A percentile compares a stretch with the other conserved stretches of the same genome.
phyloP scores from a whole-genome alignment of 129 eudicot species.

The Kitagawia praeruptora region DNA sequence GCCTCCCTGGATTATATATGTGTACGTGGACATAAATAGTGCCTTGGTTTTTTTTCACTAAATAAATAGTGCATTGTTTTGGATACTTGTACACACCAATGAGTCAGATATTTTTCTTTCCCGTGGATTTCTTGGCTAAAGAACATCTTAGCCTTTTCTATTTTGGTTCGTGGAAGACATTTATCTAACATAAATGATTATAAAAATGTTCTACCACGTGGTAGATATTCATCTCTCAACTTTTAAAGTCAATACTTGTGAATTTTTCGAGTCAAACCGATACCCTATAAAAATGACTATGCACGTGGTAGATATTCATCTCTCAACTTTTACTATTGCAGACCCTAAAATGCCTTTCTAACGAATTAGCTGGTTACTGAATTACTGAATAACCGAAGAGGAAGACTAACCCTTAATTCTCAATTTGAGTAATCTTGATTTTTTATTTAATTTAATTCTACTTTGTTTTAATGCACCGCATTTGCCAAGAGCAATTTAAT shows the following conservation, averaged over 20 bases:
- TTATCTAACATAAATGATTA: too few species aligned
- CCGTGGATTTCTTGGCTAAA: not conserved
- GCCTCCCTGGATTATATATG: not conserved
- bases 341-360: not conserved
- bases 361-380: not conserved
- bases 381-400: not conserved
- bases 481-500: not conserved
- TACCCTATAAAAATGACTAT: not conserved
- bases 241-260: too few species aligned
- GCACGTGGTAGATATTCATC: not conserved
- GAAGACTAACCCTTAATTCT: not conserved
- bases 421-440: not conserved
- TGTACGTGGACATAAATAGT: too few species aligned
- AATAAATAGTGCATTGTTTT: not conserved
- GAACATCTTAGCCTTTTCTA: not conserved
- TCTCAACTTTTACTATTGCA: not conserved
- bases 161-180: not conserved
- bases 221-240: too few species aligned
- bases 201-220: too few species aligned
- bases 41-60: too few species aligned
- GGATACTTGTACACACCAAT: not conserved
- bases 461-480: not conserved
- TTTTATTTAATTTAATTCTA: not conserved
- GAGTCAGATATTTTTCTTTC: not conserved
- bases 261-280: too few species aligned